Evolutionary conservation across 768 basidiomycete species (phyloP), one percentile per base, ranked within the genome.

Genomic region (Russula virescens): DNA sequence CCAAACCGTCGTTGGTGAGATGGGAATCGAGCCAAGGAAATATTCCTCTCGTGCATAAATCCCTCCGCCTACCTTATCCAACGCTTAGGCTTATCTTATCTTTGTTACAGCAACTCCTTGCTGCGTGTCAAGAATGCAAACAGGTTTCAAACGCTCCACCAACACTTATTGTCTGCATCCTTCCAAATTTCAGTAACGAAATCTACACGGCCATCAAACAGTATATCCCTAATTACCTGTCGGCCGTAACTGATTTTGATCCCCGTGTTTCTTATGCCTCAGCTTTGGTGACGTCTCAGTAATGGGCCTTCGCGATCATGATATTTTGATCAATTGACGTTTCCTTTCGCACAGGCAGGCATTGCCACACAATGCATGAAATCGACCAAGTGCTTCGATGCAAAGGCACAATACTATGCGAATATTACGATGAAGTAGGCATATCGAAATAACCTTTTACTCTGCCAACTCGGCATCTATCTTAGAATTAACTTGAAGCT

Each of bases 401-500:
- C 87, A 0, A 90, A 83, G 61, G 71, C 80, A 0, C 90, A 91
- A 63, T 92, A 91, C 68, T 92, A 79, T 62, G 89, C 88, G 0
- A 92, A 91, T 65, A 85, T 91, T 13, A 83, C 82, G 67, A 72
- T 92, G 26, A 91, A 92, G 89, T 89, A 61, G 82, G 73, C 16
- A 11, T 23, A n/a, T 34, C 28, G 11, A 35, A 5, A 42, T 56
- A 28, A 28, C 0, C 16, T 3, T 63, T 21, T 45, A 34, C 59
- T 57, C 43, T 25, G 4, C 14, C 14, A 26, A 40, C 34, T 9
- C 9, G 62, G 61, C 11, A 19, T n/a, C 19, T 60, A 31, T 40
- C n/a, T 23, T 63, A 91, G 89, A 72, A 80, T 92, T 66, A 92
- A 92, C 64, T 88, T 89, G 21, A 91, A 91, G 71, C 77, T 91